Conservation (phyloP, 2,329 filamentous ascomycete genomes). For the Cladophialophora immunda region DNA sequence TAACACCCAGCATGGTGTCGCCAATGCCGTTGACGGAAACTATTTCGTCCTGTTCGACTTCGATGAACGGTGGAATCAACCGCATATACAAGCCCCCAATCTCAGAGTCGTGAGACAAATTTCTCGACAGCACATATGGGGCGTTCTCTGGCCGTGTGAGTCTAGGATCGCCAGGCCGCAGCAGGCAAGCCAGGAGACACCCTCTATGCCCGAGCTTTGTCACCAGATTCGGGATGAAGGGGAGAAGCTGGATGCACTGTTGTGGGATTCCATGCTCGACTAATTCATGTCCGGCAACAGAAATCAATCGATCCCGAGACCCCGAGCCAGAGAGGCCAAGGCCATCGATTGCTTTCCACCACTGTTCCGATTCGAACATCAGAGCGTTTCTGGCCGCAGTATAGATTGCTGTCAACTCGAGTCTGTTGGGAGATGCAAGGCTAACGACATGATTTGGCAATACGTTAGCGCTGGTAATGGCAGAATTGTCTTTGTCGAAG, state of each 20-base stretch:
- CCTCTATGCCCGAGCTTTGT: constrained; percentile 83
- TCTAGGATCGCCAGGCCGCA: constrained; percentile 72
- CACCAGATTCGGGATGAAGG: constrained; percentile 84
- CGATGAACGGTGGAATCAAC: constrained; percentile 72
- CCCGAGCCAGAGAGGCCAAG: constrained; percentile 76
- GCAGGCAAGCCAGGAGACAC: constrained; percentile 76
- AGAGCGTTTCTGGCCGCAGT: constrained; percentile 70
- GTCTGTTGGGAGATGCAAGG: constrained; percentile 81
- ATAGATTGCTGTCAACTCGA: constrained; percentile 85
- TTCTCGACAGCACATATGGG: constrained; percentile 75
- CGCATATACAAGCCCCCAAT: constrained; percentile 89
- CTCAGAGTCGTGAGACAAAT: constrained; percentile 61
- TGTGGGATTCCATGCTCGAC: constrained; percentile 85
- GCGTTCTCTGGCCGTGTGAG: constrained; percentile 70
- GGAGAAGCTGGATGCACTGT: constrained; percentile 82
- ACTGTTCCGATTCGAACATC: constrained; percentile 73
- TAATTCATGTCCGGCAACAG: constrained; percentile 71
- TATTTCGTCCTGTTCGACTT: constrained; percentile 68
- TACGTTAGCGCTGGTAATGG: constrained; percentile 49
- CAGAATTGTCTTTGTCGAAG: constrained; percentile 58
- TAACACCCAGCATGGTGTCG: constrained; percentile 87
- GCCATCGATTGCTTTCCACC: constrained; percentile 82
- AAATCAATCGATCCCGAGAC: constrained; percentile 75
- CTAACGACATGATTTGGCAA: constrained; percentile 73
- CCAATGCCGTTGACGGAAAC: constrained; percentile 94